Base-by-base conservation (phyloP, 2,329 filamentous ascomycete genomes). In the Apiospora phragmitis region DNA sequence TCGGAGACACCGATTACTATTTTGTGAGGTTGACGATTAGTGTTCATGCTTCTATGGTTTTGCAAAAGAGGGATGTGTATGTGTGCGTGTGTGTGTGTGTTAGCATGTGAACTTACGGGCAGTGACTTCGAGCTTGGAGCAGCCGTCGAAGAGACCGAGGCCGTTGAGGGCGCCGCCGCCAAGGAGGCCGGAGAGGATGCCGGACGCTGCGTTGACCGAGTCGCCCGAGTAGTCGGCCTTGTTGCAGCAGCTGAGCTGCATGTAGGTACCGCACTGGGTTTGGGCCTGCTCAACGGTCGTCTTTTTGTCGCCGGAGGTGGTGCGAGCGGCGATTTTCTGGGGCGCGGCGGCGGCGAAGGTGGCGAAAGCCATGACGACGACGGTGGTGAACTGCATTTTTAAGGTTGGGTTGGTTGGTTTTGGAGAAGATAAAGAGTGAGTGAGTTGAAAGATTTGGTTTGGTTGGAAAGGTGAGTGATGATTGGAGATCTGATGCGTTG, bases 361-460 rank as follows among this genome's bases (percentile, higher is more conserved):
- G 76, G 82, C 79, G 74, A 80, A 74, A 71, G 80, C 78, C 73
- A 83, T 68, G 73, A 79, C 68, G 71, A 80, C 71, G 69, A 77
- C 77, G 72, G 80, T 69, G 69, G 80, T 77, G 80, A 82, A 81
- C 80, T 83, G 83, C 83, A 85, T 85, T 70, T 82, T 83, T 78
- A 75, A 62, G 71, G 69, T 72, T 68, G 43, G 47, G 49, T 14
- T 49, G n/a, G 45, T 26, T 51, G 42, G 71, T 68, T 72, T 73
- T 70, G 47, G 70, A 67, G 69, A 68, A 73, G 70, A 70, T 51
- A 43, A 71, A 70, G 69, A 73, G 71, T 72, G 43, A 51, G 68
- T 71, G 71, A 76, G 73, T n/a, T n/a, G n/a, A n/a, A n/a, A n/a
- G n/a, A n/a, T n/a, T n/a, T 55, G 62, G 49, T 26, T 32, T 65